A percentile compares a stretch with the other conserved stretches of the same genome.
These are phyloP conservation scores for Sporisorium reilianum DNA, from an alignment of 1,284 basidiomycete species.

Conservation along the genomic window DNA sequence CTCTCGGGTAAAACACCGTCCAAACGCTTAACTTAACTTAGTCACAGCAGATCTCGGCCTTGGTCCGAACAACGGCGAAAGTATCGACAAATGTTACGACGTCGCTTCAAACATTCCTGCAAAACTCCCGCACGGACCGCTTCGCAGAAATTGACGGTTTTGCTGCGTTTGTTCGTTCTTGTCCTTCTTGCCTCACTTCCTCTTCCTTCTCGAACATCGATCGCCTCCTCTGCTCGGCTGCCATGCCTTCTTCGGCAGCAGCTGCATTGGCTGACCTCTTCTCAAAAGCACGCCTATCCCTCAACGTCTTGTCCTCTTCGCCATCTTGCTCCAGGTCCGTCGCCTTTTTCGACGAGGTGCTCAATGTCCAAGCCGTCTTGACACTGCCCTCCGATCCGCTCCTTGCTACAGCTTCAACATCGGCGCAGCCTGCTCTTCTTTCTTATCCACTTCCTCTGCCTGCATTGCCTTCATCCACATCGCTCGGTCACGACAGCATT, in stretches of 20 bases:
- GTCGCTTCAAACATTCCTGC: background rate
- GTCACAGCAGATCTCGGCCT: background rate
- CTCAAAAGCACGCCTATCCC: slow-evolving; percentile 27
- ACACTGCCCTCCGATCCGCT: slow-evolving; percentile 28
- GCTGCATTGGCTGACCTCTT: slow-evolving; percentile 36
- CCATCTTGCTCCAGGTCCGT: slow-evolving; percentile 17
- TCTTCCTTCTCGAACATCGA: background rate
- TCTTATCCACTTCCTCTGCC: slow-evolving; percentile 16
- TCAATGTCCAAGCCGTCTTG: slow-evolving; percentile 32
- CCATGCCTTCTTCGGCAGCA: slow-evolving; percentile 24
- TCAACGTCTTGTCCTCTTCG: slow-evolving; percentile 24
- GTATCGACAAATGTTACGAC: background rate
- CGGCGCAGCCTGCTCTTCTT: background rate
- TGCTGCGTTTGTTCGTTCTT: slow-evolving; percentile 2
- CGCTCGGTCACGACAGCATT: slow-evolving; percentile 13
- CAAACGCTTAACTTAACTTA: slow-evolving; percentile 1
- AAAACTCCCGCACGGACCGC: slow-evolving; percentile 3
- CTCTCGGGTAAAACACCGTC: slow-evolving; percentile 6
- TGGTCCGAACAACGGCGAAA: background rate
- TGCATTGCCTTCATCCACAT: slow-evolving; percentile 1
- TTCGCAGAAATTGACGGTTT: background rate
- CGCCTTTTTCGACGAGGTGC: slow-evolving; percentile 45
- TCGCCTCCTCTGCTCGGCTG: background rate
- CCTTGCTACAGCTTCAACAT: slow-evolving; percentile 14
- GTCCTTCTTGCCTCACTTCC: slow-evolving; percentile 9